Base-by-base conservation (phyloP, 768 basidiomycete genomes). In the Mycena pura region DNA sequence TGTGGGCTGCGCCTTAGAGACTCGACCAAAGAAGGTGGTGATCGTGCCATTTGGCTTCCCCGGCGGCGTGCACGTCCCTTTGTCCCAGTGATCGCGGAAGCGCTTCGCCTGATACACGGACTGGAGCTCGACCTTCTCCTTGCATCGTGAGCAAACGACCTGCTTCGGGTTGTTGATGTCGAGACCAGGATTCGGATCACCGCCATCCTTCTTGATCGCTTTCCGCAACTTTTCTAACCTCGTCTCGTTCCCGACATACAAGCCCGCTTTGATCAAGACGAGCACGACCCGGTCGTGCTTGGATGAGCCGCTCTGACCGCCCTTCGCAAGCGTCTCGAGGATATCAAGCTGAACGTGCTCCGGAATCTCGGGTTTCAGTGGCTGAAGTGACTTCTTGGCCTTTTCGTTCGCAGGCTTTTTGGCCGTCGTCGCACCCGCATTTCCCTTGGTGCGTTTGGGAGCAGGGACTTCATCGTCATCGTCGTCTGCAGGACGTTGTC, bases 91-190 rank as follows among this genome's bases (percentile, higher is more conserved):
- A 7, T 19, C n/a, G 7, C 19, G 46, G 46, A 48, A 21, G 46
- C 46, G 46, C 10, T 21, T 27, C 11, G 46, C 13, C 15, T 48
- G 19, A n/a, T 48, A 48, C 6, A 48, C 15, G 19, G 46, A 11
- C 24, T 48, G 10, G 9, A 48, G 28, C 28, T 48, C 6, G 6
- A 25, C 22, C 9, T 11, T 13, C n/a, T 21, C 13, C 8, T 19
- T 13, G 24, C 46, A 48, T n/a, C 46, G 19, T 8, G 46, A 48
- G 46, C 46, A 48, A 29, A 48, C 27, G 19, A 48, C 46, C 28
- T 48, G 46, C n/a, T 48, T 48, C 22, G 46, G 46, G 24, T 48
- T 48, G 24, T 48, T 48, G 46, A 48, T n/a, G n/a, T 48, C 46
- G 9, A 48, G 25, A 8, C 21, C 28, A 14, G 46, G 19, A 29